Evolutionary conservation across 805 yeast species (phyloP).

Genomic region (Saccharomycopsis javanensis): DNA sequence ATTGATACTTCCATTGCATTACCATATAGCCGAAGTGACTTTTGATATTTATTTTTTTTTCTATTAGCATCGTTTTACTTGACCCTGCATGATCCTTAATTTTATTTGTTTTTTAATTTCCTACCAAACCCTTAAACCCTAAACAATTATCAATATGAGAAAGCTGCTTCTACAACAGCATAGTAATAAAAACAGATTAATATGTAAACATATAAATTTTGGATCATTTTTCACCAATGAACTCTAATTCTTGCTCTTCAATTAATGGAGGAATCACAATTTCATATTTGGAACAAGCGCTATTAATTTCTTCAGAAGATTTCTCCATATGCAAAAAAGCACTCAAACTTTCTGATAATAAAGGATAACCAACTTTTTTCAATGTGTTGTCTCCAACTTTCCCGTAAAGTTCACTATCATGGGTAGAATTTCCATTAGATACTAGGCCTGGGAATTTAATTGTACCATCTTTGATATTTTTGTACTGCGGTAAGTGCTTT

Average conservation of each 20-base stretch:
- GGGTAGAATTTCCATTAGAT: conserved; percentile 4
- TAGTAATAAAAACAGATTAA: not conserved
- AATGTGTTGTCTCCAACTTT: conserved; percentile 5
- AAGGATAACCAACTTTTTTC: conserved; percentile 31
- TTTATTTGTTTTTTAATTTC: too few species aligned
- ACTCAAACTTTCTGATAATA: conserved; percentile 36
- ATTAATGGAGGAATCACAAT: conserved; percentile 39
- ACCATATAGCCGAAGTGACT: too few species aligned
- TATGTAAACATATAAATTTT: not conserved
- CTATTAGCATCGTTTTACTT: too few species aligned
- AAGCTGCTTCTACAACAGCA: not conserved
- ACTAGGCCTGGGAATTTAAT: conserved; percentile 33
- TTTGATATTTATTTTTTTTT: too few species aligned
- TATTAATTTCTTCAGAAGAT: conserved; percentile 30
- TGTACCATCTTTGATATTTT: conserved; percentile 1
- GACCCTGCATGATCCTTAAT: too few species aligned
- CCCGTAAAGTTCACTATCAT: not conserved
- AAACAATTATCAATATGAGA: too few species aligned
- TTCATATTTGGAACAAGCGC: conserved; percentile 40
- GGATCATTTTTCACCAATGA: conserved; percentile 19
- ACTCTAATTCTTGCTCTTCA: conserved; percentile 23
- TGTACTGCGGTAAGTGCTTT: conserved; percentile 13
- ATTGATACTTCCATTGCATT: too few species aligned
- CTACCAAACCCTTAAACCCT: too few species aligned
- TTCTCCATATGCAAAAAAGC: conserved; percentile 45